A percentile compares a stretch with the other conserved stretches of the same genome.
Conservation (phyloP, 192 early-diverging fungal genomes). For the Funneliformis geosporum region DNA sequence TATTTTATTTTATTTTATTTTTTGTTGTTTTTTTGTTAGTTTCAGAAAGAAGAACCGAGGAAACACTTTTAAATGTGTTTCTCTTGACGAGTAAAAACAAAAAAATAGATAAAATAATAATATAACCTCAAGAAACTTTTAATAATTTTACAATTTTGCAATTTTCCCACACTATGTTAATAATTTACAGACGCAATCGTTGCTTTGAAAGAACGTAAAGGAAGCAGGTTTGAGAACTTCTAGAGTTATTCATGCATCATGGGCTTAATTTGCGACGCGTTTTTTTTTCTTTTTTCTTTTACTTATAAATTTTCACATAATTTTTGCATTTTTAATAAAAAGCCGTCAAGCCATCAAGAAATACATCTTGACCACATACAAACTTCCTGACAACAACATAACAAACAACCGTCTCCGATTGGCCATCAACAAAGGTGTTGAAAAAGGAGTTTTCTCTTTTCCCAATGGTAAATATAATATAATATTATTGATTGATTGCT, state of each 20-base stretch:
- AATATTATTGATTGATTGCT: neutral
- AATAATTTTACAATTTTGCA: neutral
- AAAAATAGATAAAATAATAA: neutral
- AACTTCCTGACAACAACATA: slow-evolving; percentile 20
- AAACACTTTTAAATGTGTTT: neutral
- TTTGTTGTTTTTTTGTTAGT: neutral
- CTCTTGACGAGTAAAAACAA: neutral
- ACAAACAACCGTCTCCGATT: slow-evolving; percentile 14
- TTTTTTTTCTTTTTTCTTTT: neutral
- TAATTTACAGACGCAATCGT: slow-evolving; percentile 19
- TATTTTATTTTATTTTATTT: too few relatives aligned
- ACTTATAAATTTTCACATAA: neutral
- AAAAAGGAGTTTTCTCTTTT: slow-evolving; percentile 18
- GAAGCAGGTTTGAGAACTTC: slow-evolving; percentile 25
- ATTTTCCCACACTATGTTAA: neutral
- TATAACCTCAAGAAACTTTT: neutral
- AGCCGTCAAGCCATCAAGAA: slow-evolving; percentile 35
- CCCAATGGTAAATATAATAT: slow-evolving; percentile 1
- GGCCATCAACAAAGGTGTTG: slow-evolving; percentile 22
- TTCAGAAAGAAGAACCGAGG: too few relatives aligned
- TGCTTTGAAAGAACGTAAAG: slow-evolving; percentile 31
- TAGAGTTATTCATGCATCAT: neutral
- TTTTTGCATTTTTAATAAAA: neutral
- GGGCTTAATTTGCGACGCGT: neutral
- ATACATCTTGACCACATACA: slow-evolving; percentile 18